phyloP scores from a whole-genome alignment of 1,284 basidiomycete genomes.

The Ceratobasidium papillatum region DNA sequence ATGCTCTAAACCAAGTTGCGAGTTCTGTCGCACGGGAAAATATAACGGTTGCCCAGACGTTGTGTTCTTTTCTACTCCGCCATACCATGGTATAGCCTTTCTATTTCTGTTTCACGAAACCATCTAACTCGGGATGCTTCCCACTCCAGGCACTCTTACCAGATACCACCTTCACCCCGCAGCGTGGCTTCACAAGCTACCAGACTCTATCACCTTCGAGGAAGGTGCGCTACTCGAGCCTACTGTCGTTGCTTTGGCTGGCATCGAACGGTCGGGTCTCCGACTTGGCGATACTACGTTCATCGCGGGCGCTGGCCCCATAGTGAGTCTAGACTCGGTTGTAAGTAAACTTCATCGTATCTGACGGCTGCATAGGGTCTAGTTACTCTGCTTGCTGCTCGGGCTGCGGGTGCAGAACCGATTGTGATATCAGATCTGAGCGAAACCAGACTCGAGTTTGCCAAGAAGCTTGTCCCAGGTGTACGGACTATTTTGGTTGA shows the following conservation, averaged over 20 bases:
- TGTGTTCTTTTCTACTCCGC: constrained; percentile 59
- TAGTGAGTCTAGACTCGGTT: constrained; percentile 46
- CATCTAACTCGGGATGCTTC: not conserved
- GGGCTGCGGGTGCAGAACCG: constrained; percentile 60
- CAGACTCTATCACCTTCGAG: constrained; percentile 57
- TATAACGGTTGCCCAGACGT: constrained; percentile 60
- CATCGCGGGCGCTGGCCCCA: constrained; percentile 51
- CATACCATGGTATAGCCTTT: constrained; percentile 54
- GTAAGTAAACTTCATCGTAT: not conserved
- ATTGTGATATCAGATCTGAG: constrained; percentile 62
- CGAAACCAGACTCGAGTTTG: constrained; percentile 59
- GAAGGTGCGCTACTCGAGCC: constrained; percentile 63
- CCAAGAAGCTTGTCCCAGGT: constrained; percentile 57
- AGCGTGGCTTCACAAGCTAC: constrained; percentile 61
- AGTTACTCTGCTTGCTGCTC: constrained; percentile 58
- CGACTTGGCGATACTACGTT: constrained; percentile 57
- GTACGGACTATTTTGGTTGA: constrained; percentile 55
- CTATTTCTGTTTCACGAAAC: not conserved
- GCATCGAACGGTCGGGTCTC: constrained; percentile 58
- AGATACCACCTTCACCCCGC: constrained; percentile 62
- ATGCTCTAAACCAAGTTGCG: constrained; percentile 57
- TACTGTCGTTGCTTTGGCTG: constrained; percentile 60
- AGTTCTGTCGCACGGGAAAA: constrained; percentile 58
- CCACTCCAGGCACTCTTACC: constrained; percentile 49
- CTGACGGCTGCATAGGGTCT: constrained; percentile 53